A percentile compares a stretch with the other conserved stretches of the same genome.
phyloP scores from a whole-genome alignment of 805 yeast species.

The Wickerhamiella azyma region DNA sequence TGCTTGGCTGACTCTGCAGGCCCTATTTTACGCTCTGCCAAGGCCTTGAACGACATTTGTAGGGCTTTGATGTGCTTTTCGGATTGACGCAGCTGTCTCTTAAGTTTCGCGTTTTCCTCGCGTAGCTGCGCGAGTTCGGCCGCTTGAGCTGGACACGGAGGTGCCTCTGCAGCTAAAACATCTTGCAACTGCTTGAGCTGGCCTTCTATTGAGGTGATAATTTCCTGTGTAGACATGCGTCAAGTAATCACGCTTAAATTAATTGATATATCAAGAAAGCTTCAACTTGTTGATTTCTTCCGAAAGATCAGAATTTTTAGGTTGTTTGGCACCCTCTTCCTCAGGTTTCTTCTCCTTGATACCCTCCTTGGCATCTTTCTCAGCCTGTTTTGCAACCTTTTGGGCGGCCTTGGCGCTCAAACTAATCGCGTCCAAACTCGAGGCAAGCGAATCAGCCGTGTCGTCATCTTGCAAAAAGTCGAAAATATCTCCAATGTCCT shows the following conservation, averaged over 20 bases:
- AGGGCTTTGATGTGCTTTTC: not conserved
- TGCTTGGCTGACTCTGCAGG: too few relatives aligned
- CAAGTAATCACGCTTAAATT: too few relatives aligned
- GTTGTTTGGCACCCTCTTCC: not conserved
- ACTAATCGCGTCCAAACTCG: too few relatives aligned
- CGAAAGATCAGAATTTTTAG: not conserved
- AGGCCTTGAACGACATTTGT: not conserved
- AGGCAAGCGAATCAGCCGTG: not conserved
- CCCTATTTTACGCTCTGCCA: not conserved
- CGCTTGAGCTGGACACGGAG: too few relatives aligned
- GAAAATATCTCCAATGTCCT: constrained; percentile 23
- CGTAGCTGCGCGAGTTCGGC: not conserved
- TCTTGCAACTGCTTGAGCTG: too few relatives aligned
- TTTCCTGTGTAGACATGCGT: too few relatives aligned
- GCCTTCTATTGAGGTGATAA: too few relatives aligned
- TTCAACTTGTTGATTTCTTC: too few relatives aligned
- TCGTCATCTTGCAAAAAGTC: not conserved
- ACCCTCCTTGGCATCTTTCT: not conserved
- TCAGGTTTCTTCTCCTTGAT: not conserved
- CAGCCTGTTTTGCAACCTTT: not conserved
- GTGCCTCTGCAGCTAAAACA: too few relatives aligned
- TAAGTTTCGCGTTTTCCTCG: not conserved
- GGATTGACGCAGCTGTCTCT: not conserved
- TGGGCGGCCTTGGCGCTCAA: not conserved
- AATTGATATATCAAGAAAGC: too few relatives aligned